These are phyloP conservation scores for Yamadazyma takamatsuzukensis DNA, from an alignment of 805 yeast species.

Conservation along the genomic window DNA sequence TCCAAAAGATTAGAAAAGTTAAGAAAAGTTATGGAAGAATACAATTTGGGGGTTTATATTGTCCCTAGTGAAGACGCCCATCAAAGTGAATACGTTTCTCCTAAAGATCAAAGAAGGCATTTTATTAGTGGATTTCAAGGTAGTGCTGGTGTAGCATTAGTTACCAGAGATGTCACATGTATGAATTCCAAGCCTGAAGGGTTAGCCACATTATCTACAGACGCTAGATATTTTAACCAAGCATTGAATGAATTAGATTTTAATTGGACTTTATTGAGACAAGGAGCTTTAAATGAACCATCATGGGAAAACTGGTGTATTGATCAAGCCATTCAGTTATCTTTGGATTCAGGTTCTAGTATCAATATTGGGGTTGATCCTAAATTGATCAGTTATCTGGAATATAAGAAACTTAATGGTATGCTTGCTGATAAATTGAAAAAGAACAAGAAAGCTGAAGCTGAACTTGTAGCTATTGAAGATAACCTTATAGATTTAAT, in stretches of 20 bases:
- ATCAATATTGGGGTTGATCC: constrained; percentile 49
- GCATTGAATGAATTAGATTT: constrained; percentile 57
- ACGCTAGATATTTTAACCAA: constrained; percentile 59
- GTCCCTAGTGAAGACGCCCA: constrained; percentile 63
- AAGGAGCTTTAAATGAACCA: constrained; percentile 47
- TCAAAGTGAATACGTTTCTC: constrained; percentile 58
- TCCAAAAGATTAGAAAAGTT: constrained; percentile 58
- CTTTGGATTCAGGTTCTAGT: constrained; percentile 42
- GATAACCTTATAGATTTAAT: constrained; percentile 71
- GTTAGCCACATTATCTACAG: constrained; percentile 53
- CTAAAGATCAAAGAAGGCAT: constrained; percentile 51
- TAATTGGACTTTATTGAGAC: constrained; percentile 55
- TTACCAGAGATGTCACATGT: constrained; percentile 51
- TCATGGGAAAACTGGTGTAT: constrained; percentile 60
- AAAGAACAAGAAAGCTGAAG: constrained; percentile 25
- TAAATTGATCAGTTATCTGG: constrained; percentile 37
- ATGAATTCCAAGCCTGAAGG: constrained; percentile 55
- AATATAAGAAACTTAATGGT: constrained; percentile 27
- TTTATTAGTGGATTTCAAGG: constrained; percentile 61
- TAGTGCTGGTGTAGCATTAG: constrained; percentile 57
- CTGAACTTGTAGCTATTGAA: constrained; percentile 41
- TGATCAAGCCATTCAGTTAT: constrained; percentile 46
- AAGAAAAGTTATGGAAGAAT: constrained; percentile 50
- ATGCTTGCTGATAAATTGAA: constrained; percentile 25
- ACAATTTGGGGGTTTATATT: constrained; percentile 51